Conservation (phyloP, 768 basidiomycete genomes). For the Termitomyces sp. region DNA sequence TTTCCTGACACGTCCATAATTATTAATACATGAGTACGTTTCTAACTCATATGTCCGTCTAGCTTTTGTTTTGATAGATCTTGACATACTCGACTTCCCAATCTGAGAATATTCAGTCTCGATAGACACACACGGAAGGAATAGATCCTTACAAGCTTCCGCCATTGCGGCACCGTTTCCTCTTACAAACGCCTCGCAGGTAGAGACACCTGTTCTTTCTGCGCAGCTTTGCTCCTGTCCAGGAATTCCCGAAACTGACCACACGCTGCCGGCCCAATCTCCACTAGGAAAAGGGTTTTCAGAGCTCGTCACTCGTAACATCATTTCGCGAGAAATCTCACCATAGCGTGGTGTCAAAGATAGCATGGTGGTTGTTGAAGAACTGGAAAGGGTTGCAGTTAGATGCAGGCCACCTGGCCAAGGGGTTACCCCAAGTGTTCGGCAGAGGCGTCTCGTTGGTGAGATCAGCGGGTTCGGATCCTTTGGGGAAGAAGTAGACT, state of each 20-base stretch:
- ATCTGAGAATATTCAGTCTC: slow-evolving; percentile 37
- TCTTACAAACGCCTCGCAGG: slow-evolving; percentile 75
- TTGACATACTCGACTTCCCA: slow-evolving; percentile 80
- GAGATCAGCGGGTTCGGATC: slow-evolving; percentile 75
- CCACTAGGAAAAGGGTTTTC: slow-evolving; percentile 43
- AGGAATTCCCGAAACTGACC: slow-evolving; percentile 67
- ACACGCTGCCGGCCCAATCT: slow-evolving; percentile 86
- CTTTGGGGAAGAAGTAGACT: slow-evolving; percentile 79
- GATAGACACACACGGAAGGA: background rate
- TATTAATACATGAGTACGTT: background rate
- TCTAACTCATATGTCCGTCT: background rate
- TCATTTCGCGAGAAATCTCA: slow-evolving; percentile 25
- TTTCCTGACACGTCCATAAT: background rate
- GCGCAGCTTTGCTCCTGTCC: slow-evolving; percentile 89
- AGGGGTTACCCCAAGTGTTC: slow-evolving; percentile 68
- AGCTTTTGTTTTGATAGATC: slow-evolving; percentile 50
- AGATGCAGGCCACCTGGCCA: slow-evolving; percentile 75
- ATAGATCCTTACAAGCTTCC: slow-evolving; percentile 67
- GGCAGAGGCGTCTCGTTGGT: slow-evolving; percentile 70
- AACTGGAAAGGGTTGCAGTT: slow-evolving; percentile 73
- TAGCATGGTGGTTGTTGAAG: slow-evolving; percentile 73
- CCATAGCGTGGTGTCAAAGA: slow-evolving; percentile 89
- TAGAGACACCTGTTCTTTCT: slow-evolving; percentile 73
- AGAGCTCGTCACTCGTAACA: background rate
- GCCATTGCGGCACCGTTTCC: slow-evolving; percentile 65